Base-by-base conservation (phyloP, 495 filamentous ascomycete genomes). In the Penicillium alfredii region DNA sequence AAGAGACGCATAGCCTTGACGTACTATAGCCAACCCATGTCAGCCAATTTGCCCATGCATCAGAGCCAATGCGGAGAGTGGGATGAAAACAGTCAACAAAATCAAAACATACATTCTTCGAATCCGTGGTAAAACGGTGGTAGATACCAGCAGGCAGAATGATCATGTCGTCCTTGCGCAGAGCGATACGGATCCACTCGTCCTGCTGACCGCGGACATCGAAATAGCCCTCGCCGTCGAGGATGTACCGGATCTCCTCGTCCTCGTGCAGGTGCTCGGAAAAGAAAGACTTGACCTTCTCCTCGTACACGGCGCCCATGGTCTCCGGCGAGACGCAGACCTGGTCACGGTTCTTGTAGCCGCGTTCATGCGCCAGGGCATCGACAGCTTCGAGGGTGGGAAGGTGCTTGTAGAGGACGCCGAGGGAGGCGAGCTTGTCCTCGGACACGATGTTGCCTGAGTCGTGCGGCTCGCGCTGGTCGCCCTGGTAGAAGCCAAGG, bases 241-340 rank as follows among this genome's bases (percentile, higher is more conserved):
- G 69, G 49, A 98, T 85, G 53, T 96, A 98, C n/a, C 92, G 74
- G 41, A 98, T 98, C 77, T 98, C 92, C 71, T 98, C 92, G 55
- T 97, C 93, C 68, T 98, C 92, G 49, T 98, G 92, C 49, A 97
- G 63, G 61, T 98, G 92, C 72, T 98, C 92, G 28, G 82, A 58
- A 69, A 97, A 97, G 69, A 98, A 98, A 40, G 57, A 77, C 66
- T 84, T 87, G 42, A 98, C 85, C 55, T 97, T 96, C 42, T 80
- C 75, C 65, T 98, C 92, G 49, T 72, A 73, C 18, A 75, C 62
- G 26, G 73, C 81, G 34, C 90, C 89, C 87, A 97, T 88, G 38
- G 77, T 82, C 42, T 75, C 73, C 0, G 88, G 89, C 13, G 86
- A 90, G n/a, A 97, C 83, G 44, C 72, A 81, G 55, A 96, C 82